Evolutionary conservation across 1,284 basidiomycete species (phyloP), one percentile per base, ranked within the genome.

Genomic region (Hypsizygus ulmarius): DNA sequence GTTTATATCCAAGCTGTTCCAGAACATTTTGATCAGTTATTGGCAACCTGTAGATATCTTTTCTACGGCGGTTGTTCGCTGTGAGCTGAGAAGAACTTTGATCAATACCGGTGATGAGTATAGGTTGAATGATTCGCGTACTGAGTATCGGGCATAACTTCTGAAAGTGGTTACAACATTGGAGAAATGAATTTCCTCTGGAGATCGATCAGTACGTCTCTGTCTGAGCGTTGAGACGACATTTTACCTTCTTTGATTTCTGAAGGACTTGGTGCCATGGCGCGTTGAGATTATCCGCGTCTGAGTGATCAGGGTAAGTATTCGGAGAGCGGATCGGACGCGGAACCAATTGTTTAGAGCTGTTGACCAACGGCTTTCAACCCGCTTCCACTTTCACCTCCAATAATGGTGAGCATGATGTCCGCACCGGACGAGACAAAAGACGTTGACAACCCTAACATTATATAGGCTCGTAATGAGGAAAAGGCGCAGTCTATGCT

Each of bases 401-500:
- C 42, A 45, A 60, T 42, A 33, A 60, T 60, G 59, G 58, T 53
- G 30, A 34, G 49, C 49, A n/a, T 12, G 12, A 19, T 36, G 25
- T 25, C 19, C 21, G 15, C 42, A 15, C 30, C 15, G 28, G 5
- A 14, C 11, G 3, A 18, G 12, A 32, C 11, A 25, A 35, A 10
- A 14, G 14, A 11, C 33, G 19, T 40, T 55, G 7, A 52, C 38
- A 51, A 27, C 10, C 28, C 1, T 42, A 12, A 8, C 38, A 29
- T 32, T 28, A 10, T 39, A 33, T 61, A 92, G 93, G 93, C 93
- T 59, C 89, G 93, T 70, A 97, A 97, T 87, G 89, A 93, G 68
- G 94, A 97, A 70, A 97, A 97, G 68, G 91, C 93, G 0, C 93
- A 96, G 70, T 97, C 94, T 40, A 98, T 97, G 94, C 82, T 99